Conservation (phyloP, 179 eudicot genomes). For the Gypsophila paniculata region DNA sequence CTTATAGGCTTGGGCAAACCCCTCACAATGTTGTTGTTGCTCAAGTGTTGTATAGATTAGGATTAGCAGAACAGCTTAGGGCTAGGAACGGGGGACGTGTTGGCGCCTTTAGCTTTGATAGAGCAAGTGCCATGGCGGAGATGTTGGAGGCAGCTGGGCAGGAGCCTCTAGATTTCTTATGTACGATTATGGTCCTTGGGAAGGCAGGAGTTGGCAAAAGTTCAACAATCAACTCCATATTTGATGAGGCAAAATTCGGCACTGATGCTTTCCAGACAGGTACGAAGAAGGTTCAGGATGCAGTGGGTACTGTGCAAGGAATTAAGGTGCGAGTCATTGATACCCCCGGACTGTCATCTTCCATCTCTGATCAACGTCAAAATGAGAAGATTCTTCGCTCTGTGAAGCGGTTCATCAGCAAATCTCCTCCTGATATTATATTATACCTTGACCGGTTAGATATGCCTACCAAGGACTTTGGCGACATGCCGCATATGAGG, state of each 20-base stretch:
- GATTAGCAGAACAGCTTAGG: constrained; percentile 85
- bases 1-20: constrained; percentile 91
- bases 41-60: constrained; percentile 86
- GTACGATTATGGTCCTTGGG: constrained; percentile 92
- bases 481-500: constrained; percentile 80
- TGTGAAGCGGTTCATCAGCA: constrained; percentile 73
- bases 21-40: constrained; percentile 96
- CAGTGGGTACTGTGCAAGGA: constrained; percentile 88
- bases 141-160: constrained; percentile 78
- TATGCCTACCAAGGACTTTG: constrained; percentile 84
- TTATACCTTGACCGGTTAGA: constrained; percentile 92
- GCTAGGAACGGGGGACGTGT: constrained; percentile 83
- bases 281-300: constrained; percentile 82
- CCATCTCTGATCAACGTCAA: constrained; percentile 76
- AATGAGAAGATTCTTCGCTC: constrained; percentile 82
- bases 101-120: constrained; percentile 82
- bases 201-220: constrained; percentile 94
- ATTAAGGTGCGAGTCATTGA: constrained; percentile 86
- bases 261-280: constrained; percentile 78
- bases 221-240: constrained; percentile 89
- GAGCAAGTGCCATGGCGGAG: constrained; percentile 94
- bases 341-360: constrained; percentile 87
- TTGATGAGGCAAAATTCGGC: constrained; percentile 67
- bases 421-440: constrained; percentile 90
- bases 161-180: constrained; percentile 76